Evolutionary conservation across 768 basidiomycete genomes (phyloP), one percentile per base, ranked within the genome.

Genomic region (Hypholoma sublateritium): DNA sequence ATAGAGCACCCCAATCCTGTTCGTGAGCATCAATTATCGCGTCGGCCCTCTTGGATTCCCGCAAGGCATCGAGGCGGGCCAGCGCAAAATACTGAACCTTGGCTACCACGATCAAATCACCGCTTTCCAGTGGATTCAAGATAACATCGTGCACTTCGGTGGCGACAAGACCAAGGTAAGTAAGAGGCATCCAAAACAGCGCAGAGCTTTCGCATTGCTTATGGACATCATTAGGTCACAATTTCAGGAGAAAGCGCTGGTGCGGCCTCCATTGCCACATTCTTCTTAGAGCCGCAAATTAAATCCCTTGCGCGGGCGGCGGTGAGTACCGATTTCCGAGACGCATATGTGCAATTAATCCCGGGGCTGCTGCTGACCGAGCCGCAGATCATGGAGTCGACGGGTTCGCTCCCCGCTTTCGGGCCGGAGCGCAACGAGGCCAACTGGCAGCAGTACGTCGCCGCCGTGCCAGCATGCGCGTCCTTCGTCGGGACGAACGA

Each of bases 121-220:
- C 16, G 80, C 78, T 0, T 62, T 81, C 3, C 56, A 72, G 53
- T 83, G 80, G 86, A 77, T 88, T 0, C 81, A 86, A 58, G 64
- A 74, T 17, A 80, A 88, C 59, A 84, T 87, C 47, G 70, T 62
- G 16, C 65, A 67, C 0, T 88, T 87, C 59, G 86, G 87, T 6
- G 86, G 84, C 9, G 81, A 80, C 56, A 70, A 69, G 39, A 21
- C 46, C 25, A 67, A 67, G 55, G 68, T 66, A 25, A 55, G 68
- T 66, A 25, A 8, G 22, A 9, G 28, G 9, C n/a, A 28, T 12
- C 35, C 4, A 12, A 19, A 19, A 11, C 13, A 21, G 24, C 36
- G 4, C 12, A 36, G 34, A 46, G 6, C 19, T 2, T 24, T 21
- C n/a, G 13, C 21, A n/a, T 4, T 22, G 12, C 25, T 24, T 14